phyloP scores from a whole-genome alignment of 1,139 yeast genomes.

The Geotrichum fermentans region DNA sequence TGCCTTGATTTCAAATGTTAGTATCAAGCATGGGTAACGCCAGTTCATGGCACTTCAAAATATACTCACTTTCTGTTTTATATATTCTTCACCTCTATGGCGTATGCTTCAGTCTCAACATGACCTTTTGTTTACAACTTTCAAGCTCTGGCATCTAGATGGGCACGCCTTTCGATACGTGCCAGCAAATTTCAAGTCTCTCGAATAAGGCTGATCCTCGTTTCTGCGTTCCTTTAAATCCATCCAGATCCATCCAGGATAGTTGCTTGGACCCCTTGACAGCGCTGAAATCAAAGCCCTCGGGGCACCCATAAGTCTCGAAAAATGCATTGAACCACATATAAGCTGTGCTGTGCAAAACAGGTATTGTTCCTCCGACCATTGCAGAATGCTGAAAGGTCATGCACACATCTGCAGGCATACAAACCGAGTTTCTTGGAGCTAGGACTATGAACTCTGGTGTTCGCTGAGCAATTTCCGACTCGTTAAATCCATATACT shows the following conservation, averaged over 20 bases:
- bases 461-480: constrained; percentile 20
- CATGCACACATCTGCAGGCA: constrained; percentile 26
- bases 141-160: too few relatives aligned
- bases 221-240: constrained; percentile 55
- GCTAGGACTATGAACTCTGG: constrained; percentile 17
- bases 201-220: constrained; percentile 56
- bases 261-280: constrained; percentile 29
- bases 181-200: constrained; percentile 43
- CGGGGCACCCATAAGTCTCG: constrained; percentile 30
- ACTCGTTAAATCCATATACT: constrained; percentile 25
- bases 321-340: constrained; percentile 39
- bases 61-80: too few relatives aligned
- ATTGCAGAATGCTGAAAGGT: constrained; percentile 20
- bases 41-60: too few relatives aligned
- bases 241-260: constrained; percentile 64
- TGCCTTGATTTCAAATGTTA: too few relatives aligned
- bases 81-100: too few relatives aligned
- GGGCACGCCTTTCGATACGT: constrained; percentile 12
- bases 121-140: too few relatives aligned
- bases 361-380: constrained; percentile 17
- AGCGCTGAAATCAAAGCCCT: constrained; percentile 20
- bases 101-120: too few relatives aligned
- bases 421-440: constrained; percentile 11
- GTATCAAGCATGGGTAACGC: too few relatives aligned
- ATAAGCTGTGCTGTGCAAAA: constrained; percentile 28